These are phyloP conservation scores for Elsinoe australis DNA, from an alignment of 2,329 filamentous ascomycete species.

Conservation along the genomic window DNA sequence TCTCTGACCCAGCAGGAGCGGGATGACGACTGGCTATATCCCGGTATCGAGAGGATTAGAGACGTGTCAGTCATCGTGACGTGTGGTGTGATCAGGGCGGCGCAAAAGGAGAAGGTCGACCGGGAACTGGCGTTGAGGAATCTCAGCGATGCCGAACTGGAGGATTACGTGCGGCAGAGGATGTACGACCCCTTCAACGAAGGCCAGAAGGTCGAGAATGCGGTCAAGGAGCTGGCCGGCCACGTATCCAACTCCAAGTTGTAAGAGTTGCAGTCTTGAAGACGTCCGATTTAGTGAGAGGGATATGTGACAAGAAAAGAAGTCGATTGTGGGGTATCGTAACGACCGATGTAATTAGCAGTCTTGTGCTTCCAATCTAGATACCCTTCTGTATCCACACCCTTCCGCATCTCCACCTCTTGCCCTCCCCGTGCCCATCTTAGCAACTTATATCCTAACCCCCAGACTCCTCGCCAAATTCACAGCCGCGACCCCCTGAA, in stretches of 20 bases:
- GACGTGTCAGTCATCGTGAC: slow-evolving; percentile 82
- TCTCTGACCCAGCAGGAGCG: slow-evolving; percentile 75
- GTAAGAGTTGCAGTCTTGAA: no score
- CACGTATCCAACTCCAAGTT: slow-evolving; percentile 16
- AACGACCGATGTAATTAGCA: no score
- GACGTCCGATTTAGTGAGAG: no score
- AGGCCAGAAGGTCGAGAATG: slow-evolving; percentile 32
- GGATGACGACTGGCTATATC: slow-evolving; percentile 79
- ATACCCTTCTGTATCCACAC: no score
- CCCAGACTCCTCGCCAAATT: slow-evolving; percentile 87
- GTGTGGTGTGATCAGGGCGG: slow-evolving; percentile 86
- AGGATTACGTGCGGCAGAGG: slow-evolving; percentile 52
- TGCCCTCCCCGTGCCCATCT: neutral
- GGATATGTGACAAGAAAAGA: no score
- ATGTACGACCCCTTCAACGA: slow-evolving; percentile 48
- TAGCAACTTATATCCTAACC: slow-evolving; percentile 65
- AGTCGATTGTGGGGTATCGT: no score
- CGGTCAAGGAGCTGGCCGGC: slow-evolving; percentile 23
- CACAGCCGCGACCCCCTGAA: slow-evolving; percentile 66
- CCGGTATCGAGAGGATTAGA: slow-evolving; percentile 80
- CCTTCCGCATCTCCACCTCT: neutral
- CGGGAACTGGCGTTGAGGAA: slow-evolving; percentile 53
- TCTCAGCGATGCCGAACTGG: slow-evolving; percentile 60
- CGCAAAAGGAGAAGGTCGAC: slow-evolving; percentile 64
- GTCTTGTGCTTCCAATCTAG: no score